Conservation (phyloP, 768 basidiomycete species). For the Kwoniella sp. region DNA sequence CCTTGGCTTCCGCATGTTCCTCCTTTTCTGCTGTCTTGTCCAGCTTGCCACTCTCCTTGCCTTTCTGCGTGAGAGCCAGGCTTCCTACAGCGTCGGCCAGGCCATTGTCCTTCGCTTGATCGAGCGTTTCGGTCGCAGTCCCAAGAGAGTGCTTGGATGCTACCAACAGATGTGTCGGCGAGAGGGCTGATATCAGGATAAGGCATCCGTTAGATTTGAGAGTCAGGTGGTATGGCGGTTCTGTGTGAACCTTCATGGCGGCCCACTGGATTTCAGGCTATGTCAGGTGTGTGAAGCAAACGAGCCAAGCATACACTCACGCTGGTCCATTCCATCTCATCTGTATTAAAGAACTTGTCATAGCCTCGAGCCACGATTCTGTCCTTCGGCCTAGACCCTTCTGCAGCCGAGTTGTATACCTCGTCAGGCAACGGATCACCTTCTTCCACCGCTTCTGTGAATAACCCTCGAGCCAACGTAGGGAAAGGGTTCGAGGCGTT, state of each 20-base stretch:
- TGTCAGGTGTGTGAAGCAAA: neutral
- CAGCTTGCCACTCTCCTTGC: conserved; percentile 8
- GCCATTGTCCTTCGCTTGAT: conserved; percentile 1
- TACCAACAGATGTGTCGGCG: conserved; percentile 67
- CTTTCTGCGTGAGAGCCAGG: neutral
- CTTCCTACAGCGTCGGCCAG: conserved; percentile 2
- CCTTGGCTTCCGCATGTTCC: conserved; percentile 39
- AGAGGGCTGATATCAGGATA: conserved; percentile 86
- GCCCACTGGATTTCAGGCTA: conserved; percentile 65
- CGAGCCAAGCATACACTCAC: conserved; percentile 55
- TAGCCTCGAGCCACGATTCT: conserved; percentile 82
- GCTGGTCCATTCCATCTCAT: conserved; percentile 90
- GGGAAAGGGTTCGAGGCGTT: conserved; percentile 86
- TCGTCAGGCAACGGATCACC: conserved; percentile 26
- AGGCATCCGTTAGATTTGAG: conserved; percentile 96
- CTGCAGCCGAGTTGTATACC: conserved; percentile 19
- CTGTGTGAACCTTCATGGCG: conserved; percentile 64
- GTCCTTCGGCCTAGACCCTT: conserved; percentile 31
- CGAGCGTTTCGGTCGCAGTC: conserved; percentile 25
- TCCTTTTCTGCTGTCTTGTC: conserved; percentile 2
- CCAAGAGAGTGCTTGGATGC: conserved; percentile 93
- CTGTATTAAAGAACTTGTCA: conserved; percentile 98
- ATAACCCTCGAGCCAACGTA: conserved; percentile 87
- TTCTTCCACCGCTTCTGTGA: conserved; percentile 55
- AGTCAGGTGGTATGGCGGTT: conserved; percentile 75